phyloP scores from a whole-genome alignment of 2,329 filamentous ascomycete genomes.

The Beauveria sp. region DNA sequence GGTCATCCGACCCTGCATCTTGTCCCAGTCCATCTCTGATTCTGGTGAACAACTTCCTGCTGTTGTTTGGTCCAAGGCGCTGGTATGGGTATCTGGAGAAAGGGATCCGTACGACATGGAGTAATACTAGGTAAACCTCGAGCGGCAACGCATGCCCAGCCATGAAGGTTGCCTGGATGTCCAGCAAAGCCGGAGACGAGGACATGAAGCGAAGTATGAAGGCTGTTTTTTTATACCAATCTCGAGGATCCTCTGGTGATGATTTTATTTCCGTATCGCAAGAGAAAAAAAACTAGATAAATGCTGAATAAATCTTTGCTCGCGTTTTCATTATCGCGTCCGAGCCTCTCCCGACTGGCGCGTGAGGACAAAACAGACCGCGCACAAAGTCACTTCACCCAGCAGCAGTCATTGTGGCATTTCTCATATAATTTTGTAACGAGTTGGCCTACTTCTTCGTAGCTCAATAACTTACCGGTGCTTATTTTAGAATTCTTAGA shows the following conservation, averaged over 20 bases:
- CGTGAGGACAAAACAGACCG: too few relatives aligned
- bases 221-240: too few relatives aligned
- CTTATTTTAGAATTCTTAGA: too few relatives aligned
- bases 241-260: too few relatives aligned
- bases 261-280: neutral
- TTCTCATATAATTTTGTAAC: too few relatives aligned
- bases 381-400: too few relatives aligned
- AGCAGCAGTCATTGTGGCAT: too few relatives aligned
- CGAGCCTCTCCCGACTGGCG: too few relatives aligned
- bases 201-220: too few relatives aligned
- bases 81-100: neutral
- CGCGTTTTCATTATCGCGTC: neutral
- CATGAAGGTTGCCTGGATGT: neutral
- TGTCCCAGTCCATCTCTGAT: neutral
- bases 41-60: neutral
- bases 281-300: neutral
- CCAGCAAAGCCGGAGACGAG: neutral
- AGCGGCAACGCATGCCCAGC: neutral
- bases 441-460: too few relatives aligned
- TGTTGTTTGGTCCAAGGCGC: slow-evolving; percentile 4
- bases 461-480: too few relatives aligned
- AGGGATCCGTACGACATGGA: neutral
- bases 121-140: neutral
- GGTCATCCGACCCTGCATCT: neutral
- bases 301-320: neutral